These are phyloP conservation scores for Xylaria palmicola DNA, from an alignment of 495 filamentous ascomycete genomes.

Conservation along the genomic window DNA sequence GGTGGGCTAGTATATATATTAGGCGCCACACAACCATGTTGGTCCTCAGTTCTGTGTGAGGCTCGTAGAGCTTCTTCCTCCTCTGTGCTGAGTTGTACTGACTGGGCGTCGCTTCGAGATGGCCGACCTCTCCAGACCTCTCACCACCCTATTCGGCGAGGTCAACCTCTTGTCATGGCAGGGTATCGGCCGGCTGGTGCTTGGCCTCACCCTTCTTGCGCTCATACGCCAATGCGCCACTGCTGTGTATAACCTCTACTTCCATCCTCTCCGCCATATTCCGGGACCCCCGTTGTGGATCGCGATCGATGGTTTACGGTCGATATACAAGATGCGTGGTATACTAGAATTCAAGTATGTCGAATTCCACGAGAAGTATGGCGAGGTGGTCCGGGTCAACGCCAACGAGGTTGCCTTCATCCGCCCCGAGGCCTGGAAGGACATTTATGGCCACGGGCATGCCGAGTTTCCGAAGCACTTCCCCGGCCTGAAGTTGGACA, in stretches of 20 bases:
- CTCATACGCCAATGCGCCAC: neutral
- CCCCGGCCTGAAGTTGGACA: constrained; percentile 25
- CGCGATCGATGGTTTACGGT: constrained; percentile 39
- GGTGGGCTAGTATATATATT: constrained; percentile 3
- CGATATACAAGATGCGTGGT: constrained; percentile 22
- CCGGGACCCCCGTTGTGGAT: constrained; percentile 51
- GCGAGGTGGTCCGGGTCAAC: constrained; percentile 53
- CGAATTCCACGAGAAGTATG: constrained; percentile 50
- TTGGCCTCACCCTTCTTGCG: neutral
- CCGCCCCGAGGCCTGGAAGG: constrained; percentile 52
- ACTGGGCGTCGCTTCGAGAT: neutral
- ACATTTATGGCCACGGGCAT: constrained; percentile 54
- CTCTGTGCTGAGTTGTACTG: neutral
- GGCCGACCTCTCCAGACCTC: constrained; percentile 4
- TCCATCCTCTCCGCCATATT: constrained; percentile 46
- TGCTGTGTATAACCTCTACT: constrained; percentile 43
- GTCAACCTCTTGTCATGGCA: constrained; percentile 9
- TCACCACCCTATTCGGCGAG: constrained; percentile 1
- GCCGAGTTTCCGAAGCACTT: constrained; percentile 29
- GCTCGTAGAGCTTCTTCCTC: neutral
- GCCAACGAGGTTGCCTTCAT: constrained; percentile 59
- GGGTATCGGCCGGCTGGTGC: neutral
- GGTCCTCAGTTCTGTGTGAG: neutral
- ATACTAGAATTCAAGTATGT: constrained; percentile 13
- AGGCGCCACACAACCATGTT: neutral